Percentiles rank a stretch among this genome's conserved stretches.
Evolutionary conservation across 2,329 filamentous ascomycete species (phyloP).

Genomic region (Sphaerulina populicola): DNA sequence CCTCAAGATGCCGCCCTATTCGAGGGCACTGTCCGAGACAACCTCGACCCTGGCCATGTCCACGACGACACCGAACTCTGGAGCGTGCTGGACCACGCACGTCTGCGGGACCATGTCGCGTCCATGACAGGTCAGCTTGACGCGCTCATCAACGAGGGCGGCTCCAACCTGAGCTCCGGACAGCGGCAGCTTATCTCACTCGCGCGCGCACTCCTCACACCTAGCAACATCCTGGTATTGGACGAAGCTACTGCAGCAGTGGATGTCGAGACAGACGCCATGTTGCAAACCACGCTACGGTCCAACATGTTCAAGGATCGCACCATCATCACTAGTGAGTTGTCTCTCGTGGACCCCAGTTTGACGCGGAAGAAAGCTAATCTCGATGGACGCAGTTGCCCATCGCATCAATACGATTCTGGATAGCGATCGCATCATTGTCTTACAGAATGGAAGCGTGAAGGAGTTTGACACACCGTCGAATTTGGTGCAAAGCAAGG

Average conservation of each 20-base stretch:
- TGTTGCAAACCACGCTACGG: slow-evolving; percentile 56
- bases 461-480: slow-evolving; percentile 85
- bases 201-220: slow-evolving; percentile 85
- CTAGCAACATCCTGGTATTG: slow-evolving; percentile 91
- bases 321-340: slow-evolving; percentile 78
- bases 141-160: slow-evolving; percentile 85
- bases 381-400: slow-evolving; percentile 47
- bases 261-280: slow-evolving; percentile 58
- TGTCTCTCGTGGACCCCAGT: not conserved
- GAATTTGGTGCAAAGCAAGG: slow-evolving; percentile 64
- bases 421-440: slow-evolving; percentile 78
- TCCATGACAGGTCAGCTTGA: slow-evolving; percentile 85
- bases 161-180: slow-evolving; percentile 89
- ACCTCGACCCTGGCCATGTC: slow-evolving; percentile 86
- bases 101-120: slow-evolving; percentile 80
- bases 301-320: slow-evolving; percentile 71
- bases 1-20: slow-evolving; percentile 96
- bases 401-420: slow-evolving; percentile 98
- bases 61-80: slow-evolving; percentile 96
- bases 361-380: not conserved
- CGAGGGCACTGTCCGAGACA: slow-evolving; percentile 85
- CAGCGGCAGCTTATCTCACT: slow-evolving; percentile 91
- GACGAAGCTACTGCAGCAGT: slow-evolving; percentile 88
- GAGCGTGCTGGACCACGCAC: slow-evolving; percentile 77
- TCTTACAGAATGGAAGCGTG: slow-evolving; percentile 82